Conservation (phyloP, 2,329 filamentous ascomycete species). For the Fusarium chlamydosporum region DNA sequence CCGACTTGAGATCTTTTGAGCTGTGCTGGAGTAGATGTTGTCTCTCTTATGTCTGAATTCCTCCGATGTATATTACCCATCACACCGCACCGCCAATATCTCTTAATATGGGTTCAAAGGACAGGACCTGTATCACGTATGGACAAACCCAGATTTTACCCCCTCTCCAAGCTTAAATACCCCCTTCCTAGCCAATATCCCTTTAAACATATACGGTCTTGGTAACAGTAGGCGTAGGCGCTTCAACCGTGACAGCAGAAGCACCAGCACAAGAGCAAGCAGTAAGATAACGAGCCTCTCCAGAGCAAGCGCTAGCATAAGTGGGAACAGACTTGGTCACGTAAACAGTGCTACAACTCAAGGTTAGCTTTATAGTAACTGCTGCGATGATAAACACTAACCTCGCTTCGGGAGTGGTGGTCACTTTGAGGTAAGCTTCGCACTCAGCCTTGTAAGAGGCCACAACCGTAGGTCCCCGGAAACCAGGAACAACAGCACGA, state of each 20-base stretch:
- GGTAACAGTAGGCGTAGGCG: conserved; percentile 39
- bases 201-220: conserved; percentile 26
- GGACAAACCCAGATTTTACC: no score
- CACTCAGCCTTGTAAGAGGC: conserved; percentile 39
- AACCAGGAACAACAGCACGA: conserved; percentile 38
- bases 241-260: conserved; percentile 33
- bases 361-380: not conserved
- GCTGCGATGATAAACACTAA: not conserved
- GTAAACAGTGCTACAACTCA: conserved; percentile 29
- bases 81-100: no score
- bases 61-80: no score
- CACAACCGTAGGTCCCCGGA: conserved; percentile 25
- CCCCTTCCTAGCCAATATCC: no score
- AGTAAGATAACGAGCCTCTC: conserved; percentile 40
- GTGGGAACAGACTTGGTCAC: conserved; percentile 43
- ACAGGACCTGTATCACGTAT: no score
- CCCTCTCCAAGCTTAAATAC: no score
- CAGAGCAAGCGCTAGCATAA: conserved; percentile 45
- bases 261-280: conserved; percentile 42
- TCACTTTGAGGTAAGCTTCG: conserved; percentile 38
- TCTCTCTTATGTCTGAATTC: no score
- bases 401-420: conserved; percentile 38
- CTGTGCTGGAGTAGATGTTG: no score
- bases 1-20: no score
- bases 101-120: no score